A percentile compares a stretch with the other conserved stretches of the same genome.
Evolutionary conservation across 73 alveolate species (phyloP).

Genomic region (Paramecium tetraurelia): DNA sequence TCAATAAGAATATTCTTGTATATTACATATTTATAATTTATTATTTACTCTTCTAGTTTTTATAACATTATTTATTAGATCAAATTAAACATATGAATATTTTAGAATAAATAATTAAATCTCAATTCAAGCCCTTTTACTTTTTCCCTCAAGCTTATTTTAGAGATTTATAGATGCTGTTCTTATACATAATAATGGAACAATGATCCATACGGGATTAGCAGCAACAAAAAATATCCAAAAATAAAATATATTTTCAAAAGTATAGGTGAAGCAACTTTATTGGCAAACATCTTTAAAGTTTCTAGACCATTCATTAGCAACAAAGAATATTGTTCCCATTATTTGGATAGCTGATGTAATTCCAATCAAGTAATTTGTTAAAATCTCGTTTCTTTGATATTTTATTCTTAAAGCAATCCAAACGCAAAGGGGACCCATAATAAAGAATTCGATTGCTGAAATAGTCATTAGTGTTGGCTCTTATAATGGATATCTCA

Average conservation of each 20-base stretch:
- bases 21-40: not conserved
- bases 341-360: not conserved
- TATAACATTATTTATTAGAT: not conserved
- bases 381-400: not conserved
- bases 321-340: not conserved
- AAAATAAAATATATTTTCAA: constrained; percentile 26
- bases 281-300: constrained; percentile 12
- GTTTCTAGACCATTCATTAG: constrained; percentile 1
- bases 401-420: not conserved
- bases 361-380: not conserved
- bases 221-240: constrained; percentile 59
- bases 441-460: not conserved
- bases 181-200: not conserved
- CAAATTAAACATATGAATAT: not conserved
- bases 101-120: not conserved
- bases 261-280: constrained; percentile 38
- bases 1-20: not conserved
- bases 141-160: not conserved
- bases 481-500: constrained; percentile 17
- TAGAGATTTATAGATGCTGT: not conserved
- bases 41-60: not conserved
- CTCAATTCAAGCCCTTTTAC: not conserved
- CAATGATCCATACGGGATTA: constrained; percentile 52
- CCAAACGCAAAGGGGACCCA: constrained; percentile 28
- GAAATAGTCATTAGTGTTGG: constrained; percentile 1